Base-by-base conservation (phyloP, 2,329 filamentous ascomycete genomes). In the Pleoardoris graminearum region DNA sequence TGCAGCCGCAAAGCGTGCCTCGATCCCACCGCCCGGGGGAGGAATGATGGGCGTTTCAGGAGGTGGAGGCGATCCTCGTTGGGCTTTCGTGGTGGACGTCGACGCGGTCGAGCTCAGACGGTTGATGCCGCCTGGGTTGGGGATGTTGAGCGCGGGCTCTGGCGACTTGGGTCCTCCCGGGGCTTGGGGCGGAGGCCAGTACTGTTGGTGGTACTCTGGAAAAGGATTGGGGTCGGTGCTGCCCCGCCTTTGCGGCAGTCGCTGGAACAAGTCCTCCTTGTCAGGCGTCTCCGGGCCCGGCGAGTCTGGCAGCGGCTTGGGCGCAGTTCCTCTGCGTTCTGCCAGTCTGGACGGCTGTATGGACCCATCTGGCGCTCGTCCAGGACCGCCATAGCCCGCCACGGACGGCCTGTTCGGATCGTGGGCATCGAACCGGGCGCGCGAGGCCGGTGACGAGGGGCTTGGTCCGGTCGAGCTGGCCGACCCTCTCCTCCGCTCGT, bases 31-130 rank as follows among this genome's bases (percentile, higher is more conserved):
- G 48, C 85, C 85, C 2, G 87, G 85, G n/a, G 85, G 80, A 48
- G 88, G 89, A 35, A 88, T 89, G 25, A 88, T 82, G 27, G 94
- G 91, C 0, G 94, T 97, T 72, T 97, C 93, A 7, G 94, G 94
- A 1, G 94, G 94, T 4, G 94, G 93, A 4, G 94, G 94, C 23
- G 93, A 97, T 37, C 94, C 94, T 62, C 94, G 84, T 67, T 89
- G 92, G 17, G 94, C 94, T 59, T 90, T 86, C 2, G 93, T 97
- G 0, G 94, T 99, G 2, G 92, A 96, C 11, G 87, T 96, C 0
- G 94, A 97, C 12, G 93, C 91, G 7, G 90, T 96, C 2, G 93
- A 97, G 65, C 82, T 84, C 57, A 87, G 77, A 27, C 85, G 79
- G 61, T 85, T 86, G 55, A 87, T 79, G 1, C 81, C 79, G 23